Base-by-base conservation (phyloP, 768 basidiomycete species). In the Agaricus bisporus region DNA sequence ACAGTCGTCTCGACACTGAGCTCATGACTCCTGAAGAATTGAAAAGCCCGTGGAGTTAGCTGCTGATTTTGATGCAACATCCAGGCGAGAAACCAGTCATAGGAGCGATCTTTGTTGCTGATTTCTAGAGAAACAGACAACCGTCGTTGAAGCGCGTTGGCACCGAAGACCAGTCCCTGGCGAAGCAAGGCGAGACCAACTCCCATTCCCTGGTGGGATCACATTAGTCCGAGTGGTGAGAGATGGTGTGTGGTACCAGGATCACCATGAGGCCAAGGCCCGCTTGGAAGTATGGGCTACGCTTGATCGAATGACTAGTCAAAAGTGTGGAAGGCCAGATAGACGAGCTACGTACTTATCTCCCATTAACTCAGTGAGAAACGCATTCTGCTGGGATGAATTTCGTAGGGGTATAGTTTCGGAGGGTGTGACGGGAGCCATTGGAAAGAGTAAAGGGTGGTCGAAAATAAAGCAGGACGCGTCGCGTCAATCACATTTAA, bases 71-170 rank as follows among this genome's bases (percentile, higher is more conserved):
- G 86, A 46, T 80, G 78, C 6, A 93, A 82, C 89, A 98, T 91
- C 95, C 97, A 99, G 47, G 86, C 75, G 39, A 99, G 82, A 68
- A 98, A 95, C 94, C 97, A 98, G 43, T 91, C 88, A 67, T 98
- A 98, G 8, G 95, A 77, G 36, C 81, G 86, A 68, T 99, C 97
- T 64, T 92, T 94, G 65, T 94, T 95, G 57, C 90, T 92, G 60
- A 99, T 92, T 72, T 99, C 97, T 49, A 98, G 80, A 12, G 92
- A 86, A 36, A 98, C 94, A 49, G 98, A 85, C 75, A 99, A 79
- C 38, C 95, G 83, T 29, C 97, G 79, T 46, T 88, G 91, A 49
- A 95, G 82, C 38, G 89, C 79, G 6, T 79, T 82, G 5, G 87
- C 79, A 25, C 83, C 88, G 17, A 89, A 69, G 5, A 85, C 75